Conservation (phyloP, 1,139 yeast genomes). For the Diutina sp. region DNA sequence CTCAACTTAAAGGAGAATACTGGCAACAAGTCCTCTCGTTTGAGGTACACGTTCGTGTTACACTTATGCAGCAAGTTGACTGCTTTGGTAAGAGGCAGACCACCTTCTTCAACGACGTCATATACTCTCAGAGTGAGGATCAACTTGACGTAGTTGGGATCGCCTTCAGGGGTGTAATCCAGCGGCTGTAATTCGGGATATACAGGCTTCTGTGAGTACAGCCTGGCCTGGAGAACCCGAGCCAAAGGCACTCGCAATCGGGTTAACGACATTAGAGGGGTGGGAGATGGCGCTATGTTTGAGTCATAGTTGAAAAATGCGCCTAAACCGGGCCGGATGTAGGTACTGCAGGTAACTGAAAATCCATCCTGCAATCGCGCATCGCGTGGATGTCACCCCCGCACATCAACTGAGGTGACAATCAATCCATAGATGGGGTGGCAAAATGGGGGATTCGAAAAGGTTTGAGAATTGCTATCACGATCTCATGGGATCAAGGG, state of each 20-base stretch:
- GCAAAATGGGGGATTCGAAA: too few relatives aligned
- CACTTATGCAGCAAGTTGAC: slow-evolving; percentile 60
- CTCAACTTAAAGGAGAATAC: slow-evolving; percentile 92
- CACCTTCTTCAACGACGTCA: slow-evolving; percentile 70
- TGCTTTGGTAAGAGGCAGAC: slow-evolving; percentile 76
- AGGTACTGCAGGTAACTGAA: not conserved
- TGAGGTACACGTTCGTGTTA: slow-evolving; percentile 61
- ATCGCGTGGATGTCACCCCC: not conserved
- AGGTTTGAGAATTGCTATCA: too few relatives aligned
- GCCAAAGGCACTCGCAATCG: not conserved
- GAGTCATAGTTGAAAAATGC: not conserved
- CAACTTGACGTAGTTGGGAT: slow-evolving; percentile 87
- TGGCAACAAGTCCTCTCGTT: slow-evolving; percentile 88
- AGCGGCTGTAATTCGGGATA: not conserved
- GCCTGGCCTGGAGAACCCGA: not conserved
- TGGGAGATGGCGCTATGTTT: not conserved
- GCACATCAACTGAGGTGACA: not conserved
- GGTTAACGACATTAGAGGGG: not conserved
- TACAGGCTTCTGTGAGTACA: not conserved
- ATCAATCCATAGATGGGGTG: not conserved
- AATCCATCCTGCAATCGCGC: not conserved
- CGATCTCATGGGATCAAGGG: too few relatives aligned
- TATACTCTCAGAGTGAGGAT: slow-evolving; percentile 87
- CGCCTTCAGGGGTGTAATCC: slow-evolving; percentile 46
- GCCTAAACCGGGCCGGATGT: not conserved